Base-by-base conservation (phyloP, 2,329 filamentous ascomycete genomes). In the Fragosphaeria purpurea region DNA sequence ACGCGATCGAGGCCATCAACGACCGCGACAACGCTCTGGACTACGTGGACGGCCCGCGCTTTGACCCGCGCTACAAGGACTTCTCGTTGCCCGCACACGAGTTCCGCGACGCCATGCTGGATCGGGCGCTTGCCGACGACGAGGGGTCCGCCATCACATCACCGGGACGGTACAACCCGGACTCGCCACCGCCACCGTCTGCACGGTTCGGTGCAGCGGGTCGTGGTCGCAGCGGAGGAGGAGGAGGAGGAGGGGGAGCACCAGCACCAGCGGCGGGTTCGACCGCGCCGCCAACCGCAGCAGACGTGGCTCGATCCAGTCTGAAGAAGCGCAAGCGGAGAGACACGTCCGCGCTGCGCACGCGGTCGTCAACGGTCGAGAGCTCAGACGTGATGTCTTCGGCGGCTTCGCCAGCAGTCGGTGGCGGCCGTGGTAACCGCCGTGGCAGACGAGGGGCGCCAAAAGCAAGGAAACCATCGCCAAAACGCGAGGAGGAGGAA, bases 1-100 rank as follows among this genome's bases (percentile, higher is more conserved):
- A 95, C 70, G 88, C 95, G 77, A 57, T 89, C 74, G 61, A 88
- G 91, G 13, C 84, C 85, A 52, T 91, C 85, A 52, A 85, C 82
- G 55, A 98, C 72, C 70, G 72, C 40, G 58, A 60, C 52, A 60
- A 60, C 44, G 44, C 51, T 31, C 49, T 59, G 10, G 57, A 59
- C 51, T 48, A 49, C 12, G 39, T 48, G 10, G 55, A 54, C 7
- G 54, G 57, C 9, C 46, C 47, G 6, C 43, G 34, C 38, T 39
- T 50, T n/a, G 52, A 53, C 8, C 30, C 48, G 8, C 54, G 53
- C 47, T 60, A 52, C 53, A 57, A 57, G 42, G 56, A 59, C 42
- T 60, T 60, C 22, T 35, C 41, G 7, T 52, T 60, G 50, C 58
- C 58, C 1, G 40, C 53, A 10, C 47, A 33, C 47, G 56, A 60